These are phyloP conservation scores for Gamarada debralockiae DNA, from an alignment of 495 filamentous ascomycete species.

Conservation along the genomic window DNA sequence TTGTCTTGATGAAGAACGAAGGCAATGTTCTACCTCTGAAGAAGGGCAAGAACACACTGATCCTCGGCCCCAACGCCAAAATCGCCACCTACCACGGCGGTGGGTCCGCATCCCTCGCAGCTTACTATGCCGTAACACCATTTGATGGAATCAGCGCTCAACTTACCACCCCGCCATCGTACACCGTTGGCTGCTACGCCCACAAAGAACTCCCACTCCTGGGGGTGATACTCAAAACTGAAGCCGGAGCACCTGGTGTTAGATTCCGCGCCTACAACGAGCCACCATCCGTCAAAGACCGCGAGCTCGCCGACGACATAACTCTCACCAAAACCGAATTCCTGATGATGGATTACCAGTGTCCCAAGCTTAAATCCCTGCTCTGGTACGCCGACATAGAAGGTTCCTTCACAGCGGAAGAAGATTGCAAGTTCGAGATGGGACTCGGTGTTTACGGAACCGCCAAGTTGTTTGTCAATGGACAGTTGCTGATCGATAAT, in stretches of 20 bases:
- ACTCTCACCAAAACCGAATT: conserved; percentile 49
- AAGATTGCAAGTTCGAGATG: conserved; percentile 47
- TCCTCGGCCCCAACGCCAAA: conserved; percentile 69
- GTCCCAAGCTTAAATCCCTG: conserved; percentile 48
- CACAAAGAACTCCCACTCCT: conserved; percentile 58
- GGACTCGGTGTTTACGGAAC: conserved; percentile 62
- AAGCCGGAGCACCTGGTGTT: conserved; percentile 48
- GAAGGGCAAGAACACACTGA: conserved; percentile 53
- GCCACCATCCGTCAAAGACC: conserved; percentile 37
- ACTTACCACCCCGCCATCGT: conserved; percentile 38
- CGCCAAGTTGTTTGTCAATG: conserved; percentile 2
- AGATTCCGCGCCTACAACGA: conserved; percentile 58
- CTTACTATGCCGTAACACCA: conserved; percentile 67
- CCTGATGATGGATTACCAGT: conserved; percentile 60
- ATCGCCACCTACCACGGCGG: conserved; percentile 65
- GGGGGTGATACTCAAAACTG: conserved; percentile 44
- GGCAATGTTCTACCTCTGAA: conserved; percentile 61
- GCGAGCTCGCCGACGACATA: conserved; percentile 51
- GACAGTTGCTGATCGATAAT: conserved; percentile 5
- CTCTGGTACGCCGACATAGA: conserved; percentile 63
- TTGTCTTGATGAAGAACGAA: conserved; percentile 74
- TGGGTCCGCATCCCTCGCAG: conserved; percentile 61
- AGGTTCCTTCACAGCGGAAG: conserved; percentile 53
- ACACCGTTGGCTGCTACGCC: conserved; percentile 53
- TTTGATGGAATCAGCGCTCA: conserved; percentile 59